Evolutionary conservation across 1,284 basidiomycete species (phyloP).

Genomic region (Cutaneotrichosporon arboriforme): DNA sequence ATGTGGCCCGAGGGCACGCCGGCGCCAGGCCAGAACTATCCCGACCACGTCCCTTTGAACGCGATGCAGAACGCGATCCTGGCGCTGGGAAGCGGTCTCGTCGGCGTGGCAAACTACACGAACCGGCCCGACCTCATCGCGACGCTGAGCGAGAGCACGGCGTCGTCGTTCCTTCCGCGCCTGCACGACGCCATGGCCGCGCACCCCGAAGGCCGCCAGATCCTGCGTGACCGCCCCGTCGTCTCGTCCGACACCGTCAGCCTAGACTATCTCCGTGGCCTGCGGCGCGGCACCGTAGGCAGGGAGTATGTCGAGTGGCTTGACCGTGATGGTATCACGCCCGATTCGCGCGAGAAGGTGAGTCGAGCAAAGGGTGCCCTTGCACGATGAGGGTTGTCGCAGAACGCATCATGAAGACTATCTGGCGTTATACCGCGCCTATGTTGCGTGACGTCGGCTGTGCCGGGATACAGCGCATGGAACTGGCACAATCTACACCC

Average conservation of each 20-base stretch:
- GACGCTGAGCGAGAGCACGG: constrained; percentile 82
- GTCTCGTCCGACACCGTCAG: constrained; percentile 74
- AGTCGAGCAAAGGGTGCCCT: constrained; percentile 35
- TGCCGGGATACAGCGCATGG: too few species aligned
- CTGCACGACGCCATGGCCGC: constrained; percentile 74
- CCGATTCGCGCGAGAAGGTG: constrained; percentile 88
- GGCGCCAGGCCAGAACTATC: constrained; percentile 42
- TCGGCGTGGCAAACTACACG: constrained; percentile 74
- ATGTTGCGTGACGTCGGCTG: too few species aligned
- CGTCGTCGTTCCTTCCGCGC: constrained; percentile 70
- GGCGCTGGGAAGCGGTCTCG: constrained; percentile 76
- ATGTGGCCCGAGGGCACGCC: not conserved
- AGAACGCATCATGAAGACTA: too few species aligned
- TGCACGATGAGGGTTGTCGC: not conserved
- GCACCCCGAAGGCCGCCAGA: constrained; percentile 70
- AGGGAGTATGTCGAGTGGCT: constrained; percentile 87
- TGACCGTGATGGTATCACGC: constrained; percentile 80
- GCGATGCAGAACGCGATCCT: constrained; percentile 77
- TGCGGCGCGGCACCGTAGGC: constrained; percentile 79
- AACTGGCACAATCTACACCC: not conserved
- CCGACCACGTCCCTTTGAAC: constrained; percentile 76
- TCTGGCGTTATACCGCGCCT: too few species aligned
- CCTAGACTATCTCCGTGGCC: constrained; percentile 59
- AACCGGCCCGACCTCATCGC: constrained; percentile 76
- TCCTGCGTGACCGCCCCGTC: constrained; percentile 76